Evolutionary conservation across 2,329 filamentous ascomycete species (phyloP).

Genomic region (Verticillium longisporum): DNA sequence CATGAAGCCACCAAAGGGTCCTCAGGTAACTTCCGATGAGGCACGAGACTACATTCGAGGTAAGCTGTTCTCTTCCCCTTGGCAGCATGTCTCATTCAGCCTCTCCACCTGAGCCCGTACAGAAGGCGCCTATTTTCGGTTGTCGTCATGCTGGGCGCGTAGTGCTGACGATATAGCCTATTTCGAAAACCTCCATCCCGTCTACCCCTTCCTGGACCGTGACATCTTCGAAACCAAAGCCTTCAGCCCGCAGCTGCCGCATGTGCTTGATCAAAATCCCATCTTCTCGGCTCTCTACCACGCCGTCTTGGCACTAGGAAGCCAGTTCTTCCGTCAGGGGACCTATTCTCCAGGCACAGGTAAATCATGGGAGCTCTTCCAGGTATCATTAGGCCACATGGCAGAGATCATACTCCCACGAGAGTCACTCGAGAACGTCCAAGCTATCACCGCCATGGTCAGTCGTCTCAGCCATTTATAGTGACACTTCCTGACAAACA

Average conservation of each 20-base stretch:
- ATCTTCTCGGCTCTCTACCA: constrained; percentile 26
- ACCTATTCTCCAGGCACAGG: constrained; percentile 11
- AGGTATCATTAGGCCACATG: constrained; percentile 11
- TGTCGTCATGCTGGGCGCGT: too few species aligned
- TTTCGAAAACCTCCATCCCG: constrained; percentile 25
- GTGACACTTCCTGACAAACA: not conserved
- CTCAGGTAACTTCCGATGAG: not conserved
- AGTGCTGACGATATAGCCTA: constrained; percentile 17
- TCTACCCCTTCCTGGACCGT: constrained; percentile 27
- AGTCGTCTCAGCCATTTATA: not conserved
- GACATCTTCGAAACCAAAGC: constrained; percentile 5
- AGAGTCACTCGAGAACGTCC: constrained; percentile 1
- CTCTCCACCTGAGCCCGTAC: too few species aligned
- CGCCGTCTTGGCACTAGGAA: constrained; percentile 22
- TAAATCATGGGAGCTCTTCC: constrained; percentile 14
- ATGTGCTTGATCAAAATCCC: constrained; percentile 3
- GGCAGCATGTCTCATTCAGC: too few species aligned
- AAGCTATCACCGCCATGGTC: constrained; percentile 4
- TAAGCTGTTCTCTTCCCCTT: not conserved
- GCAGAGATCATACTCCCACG: constrained; percentile 8
- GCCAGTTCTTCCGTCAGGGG: constrained; percentile 20
- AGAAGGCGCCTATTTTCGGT: too few species aligned
- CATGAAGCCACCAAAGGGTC: not conserved
- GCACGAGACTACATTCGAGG: not conserved
- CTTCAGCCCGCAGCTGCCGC: not conserved